These are phyloP conservation scores for Lanmaoa pseudosensibilis DNA, from an alignment of 768 basidiomycete species.

Conservation along the genomic window DNA sequence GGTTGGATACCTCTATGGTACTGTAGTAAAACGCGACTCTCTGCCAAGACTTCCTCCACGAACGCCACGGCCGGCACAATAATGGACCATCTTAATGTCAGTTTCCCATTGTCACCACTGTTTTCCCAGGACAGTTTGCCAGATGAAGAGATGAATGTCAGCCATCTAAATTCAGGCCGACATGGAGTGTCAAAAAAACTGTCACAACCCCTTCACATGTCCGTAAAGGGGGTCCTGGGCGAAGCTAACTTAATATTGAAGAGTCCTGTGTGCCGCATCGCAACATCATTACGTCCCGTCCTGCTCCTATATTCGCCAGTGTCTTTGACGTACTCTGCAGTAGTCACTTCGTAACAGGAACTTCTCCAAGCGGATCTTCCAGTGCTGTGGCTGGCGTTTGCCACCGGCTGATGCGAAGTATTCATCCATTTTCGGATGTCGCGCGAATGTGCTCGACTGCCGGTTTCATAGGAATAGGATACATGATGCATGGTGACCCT, in stretches of 20 bases:
- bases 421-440: neutral
- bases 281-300: neutral
- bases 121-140: no score
- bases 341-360: neutral
- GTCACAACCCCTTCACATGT: no score
- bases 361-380: neutral
- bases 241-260: neutral
- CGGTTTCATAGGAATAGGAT: neutral
- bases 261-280: neutral
- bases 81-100: no score
- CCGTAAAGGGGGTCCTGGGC: neutral
- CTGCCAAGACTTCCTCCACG: neutral
- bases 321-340: neutral
- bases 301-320: neutral
- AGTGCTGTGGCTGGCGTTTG: neutral
- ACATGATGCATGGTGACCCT: neutral
- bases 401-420: neutral
- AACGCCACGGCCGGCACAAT: no score
- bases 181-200: no score
- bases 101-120: no score
- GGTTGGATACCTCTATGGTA: neutral
- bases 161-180: no score
- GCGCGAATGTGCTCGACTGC: neutral
- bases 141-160: no score
- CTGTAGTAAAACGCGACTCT: neutral